phyloP scores from a whole-genome alignment of 345 rosid species.

The Gossypium rotundifolium region DNA sequence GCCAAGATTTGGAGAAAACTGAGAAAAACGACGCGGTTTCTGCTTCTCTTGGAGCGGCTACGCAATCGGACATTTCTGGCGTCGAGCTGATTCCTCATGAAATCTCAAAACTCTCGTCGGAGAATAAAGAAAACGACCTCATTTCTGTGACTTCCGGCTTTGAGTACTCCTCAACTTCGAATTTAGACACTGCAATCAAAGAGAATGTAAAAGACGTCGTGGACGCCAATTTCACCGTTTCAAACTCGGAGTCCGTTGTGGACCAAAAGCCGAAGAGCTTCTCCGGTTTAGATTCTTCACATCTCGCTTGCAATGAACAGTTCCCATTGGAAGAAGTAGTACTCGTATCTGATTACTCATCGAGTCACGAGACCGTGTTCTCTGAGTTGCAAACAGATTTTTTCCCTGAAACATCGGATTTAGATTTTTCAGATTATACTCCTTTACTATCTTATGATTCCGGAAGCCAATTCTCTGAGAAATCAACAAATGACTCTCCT shows the following conservation, averaged over 20 bases:
- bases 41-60: slow-evolving; percentile 3
- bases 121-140: slow-evolving; percentile 37
- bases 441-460: slow-evolving; percentile 54
- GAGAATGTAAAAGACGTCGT: slow-evolving; percentile 26
- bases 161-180: slow-evolving; percentile 30
- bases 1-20: slow-evolving; percentile 5
- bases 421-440: slow-evolving; percentile 55
- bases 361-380: slow-evolving; percentile 34
- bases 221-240: slow-evolving; percentile 24
- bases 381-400: slow-evolving; percentile 52
- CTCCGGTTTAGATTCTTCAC: slow-evolving; percentile 37
- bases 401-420: slow-evolving; percentile 45
- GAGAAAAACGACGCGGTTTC: slow-evolving; percentile 25
- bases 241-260: slow-evolving; percentile 27
- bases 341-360: slow-evolving; percentile 40
- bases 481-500: slow-evolving; percentile 42
- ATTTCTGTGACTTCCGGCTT: slow-evolving; percentile 40
- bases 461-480: slow-evolving; percentile 72
- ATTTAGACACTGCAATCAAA: slow-evolving; percentile 12
- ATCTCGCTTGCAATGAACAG: slow-evolving; percentile 68
- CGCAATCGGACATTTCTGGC: slow-evolving; percentile 39
- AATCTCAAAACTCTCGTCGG: slow-evolving; percentile 24
- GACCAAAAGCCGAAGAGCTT: slow-evolving; percentile 35
- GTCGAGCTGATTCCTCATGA: slow-evolving; percentile 31
- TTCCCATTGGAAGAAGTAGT: slow-evolving; percentile 41